These are phyloP conservation scores for Collariella sp. DNA, from an alignment of 495 filamentous ascomycete species.

Conservation along the genomic window DNA sequence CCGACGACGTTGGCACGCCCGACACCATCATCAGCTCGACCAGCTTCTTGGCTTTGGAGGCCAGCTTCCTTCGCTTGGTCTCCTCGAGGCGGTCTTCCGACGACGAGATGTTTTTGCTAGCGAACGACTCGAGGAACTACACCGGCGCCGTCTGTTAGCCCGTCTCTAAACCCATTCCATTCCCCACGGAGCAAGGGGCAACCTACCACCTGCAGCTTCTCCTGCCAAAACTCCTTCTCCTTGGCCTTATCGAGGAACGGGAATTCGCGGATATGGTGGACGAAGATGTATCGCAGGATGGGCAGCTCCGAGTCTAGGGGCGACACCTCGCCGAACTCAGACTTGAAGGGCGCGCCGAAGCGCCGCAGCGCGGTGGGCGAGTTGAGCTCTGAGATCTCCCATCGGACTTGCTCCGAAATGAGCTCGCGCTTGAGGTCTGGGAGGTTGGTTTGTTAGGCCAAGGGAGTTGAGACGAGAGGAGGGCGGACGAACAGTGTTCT, in stretches of 20 bases:
- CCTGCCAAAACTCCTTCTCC: constrained; percentile 99
- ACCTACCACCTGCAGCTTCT: constrained; percentile 89
- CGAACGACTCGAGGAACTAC: constrained; percentile 94
- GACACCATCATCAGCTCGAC: constrained; percentile 99
- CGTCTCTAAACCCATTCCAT: not conserved
- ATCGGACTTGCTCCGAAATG: constrained; percentile 76
- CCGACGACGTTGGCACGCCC: constrained; percentile 87
- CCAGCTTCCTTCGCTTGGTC: constrained; percentile 88
- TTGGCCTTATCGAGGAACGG: constrained; percentile 91
- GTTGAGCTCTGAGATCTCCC: constrained; percentile 83
- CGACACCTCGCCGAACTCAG: constrained; percentile 82
- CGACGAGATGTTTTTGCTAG: constrained; percentile 94
- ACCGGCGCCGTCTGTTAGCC: constrained; percentile 2
- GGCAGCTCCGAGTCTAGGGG: constrained; percentile 92
- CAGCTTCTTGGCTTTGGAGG: constrained; percentile 85
- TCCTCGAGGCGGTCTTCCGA: constrained; percentile 94
- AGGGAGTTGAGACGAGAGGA: not conserved
- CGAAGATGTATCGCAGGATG: constrained; percentile 92
- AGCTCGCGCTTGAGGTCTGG: constrained; percentile 93
- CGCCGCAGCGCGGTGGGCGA: constrained; percentile 89
- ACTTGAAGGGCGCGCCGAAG: constrained; percentile 92
- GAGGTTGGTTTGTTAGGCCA: constrained; percentile 10
- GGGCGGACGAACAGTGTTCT: constrained; percentile 72
- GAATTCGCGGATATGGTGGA: constrained; percentile 95
- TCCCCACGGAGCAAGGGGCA: not conserved